These are phyloP conservation scores for Inonotus obliquus DNA, from an alignment of 1,284 basidiomycete genomes.

Conservation along the genomic window DNA sequence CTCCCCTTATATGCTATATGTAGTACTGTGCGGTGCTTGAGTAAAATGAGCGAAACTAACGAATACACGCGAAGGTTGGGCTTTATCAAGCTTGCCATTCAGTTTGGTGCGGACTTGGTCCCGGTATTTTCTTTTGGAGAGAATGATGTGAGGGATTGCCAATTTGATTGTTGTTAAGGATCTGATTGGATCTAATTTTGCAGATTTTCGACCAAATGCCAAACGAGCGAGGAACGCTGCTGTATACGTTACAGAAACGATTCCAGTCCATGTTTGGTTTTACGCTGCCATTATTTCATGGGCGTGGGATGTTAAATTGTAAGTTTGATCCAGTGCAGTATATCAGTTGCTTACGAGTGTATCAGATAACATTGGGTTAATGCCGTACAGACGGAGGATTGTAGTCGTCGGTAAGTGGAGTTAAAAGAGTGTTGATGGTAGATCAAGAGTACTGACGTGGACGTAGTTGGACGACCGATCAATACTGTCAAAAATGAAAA, in stretches of 20 bases:
- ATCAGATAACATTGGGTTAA: constrained; percentile 80
- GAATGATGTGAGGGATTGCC: constrained; percentile 73
- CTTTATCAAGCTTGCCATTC: constrained; percentile 96
- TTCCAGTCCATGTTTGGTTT: constrained; percentile 94
- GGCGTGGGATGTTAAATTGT: constrained; percentile 90
- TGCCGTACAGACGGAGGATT: constrained; percentile 94
- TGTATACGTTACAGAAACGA: constrained; percentile 83
- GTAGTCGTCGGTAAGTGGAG: constrained; percentile 82
- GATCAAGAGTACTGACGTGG: neutral
- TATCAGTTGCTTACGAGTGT: neutral
- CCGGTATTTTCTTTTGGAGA: constrained; percentile 98
- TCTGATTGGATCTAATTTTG: neutral
- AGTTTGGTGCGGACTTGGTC: constrained; percentile 89
- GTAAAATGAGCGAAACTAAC: constrained; percentile 11
- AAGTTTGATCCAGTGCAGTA: constrained; percentile 25
- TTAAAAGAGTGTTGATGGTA: neutral
- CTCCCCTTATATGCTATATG: neutral
- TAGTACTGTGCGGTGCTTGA: neutral
- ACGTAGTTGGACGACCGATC: constrained; percentile 82
- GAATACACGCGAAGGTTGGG: constrained; percentile 51
- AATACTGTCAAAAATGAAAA: constrained; percentile 73
- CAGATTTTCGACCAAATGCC: constrained; percentile 96
- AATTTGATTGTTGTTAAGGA: neutral
- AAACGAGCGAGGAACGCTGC: constrained; percentile 87
- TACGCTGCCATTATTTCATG: constrained; percentile 94